Base-by-base conservation (phyloP, 1,284 basidiomycete species). In the Tetrapyrgos nigripes region DNA sequence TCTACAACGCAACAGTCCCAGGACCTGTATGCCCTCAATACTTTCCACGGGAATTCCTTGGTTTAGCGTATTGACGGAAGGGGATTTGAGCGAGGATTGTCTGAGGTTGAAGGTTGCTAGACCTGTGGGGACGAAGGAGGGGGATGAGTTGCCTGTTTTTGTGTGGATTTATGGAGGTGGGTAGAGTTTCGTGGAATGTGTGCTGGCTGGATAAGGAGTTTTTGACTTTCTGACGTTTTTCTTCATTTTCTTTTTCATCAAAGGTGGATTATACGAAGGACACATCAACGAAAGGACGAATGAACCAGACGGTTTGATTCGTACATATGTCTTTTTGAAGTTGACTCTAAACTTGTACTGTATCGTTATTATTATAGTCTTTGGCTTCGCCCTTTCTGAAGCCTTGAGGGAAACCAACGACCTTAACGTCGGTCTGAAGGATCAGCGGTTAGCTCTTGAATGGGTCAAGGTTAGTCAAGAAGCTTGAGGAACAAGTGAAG, bases 71-170 rank as follows among this genome's bases (percentile, higher is more conserved):
- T n/a, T 40, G 37, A 9, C 48, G 3, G 26, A 27, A 14, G 8
- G 26, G 23, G 19, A 29, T 21, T 28, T 46, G 53, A 54, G 53
- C 27, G 53, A 54, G 27, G 53, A 54, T 33, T 54, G 53, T 31
- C 35, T 54, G 53, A 54, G 28, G 26, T 47, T 54, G 43, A 54
- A 45, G 29, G 53, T 54, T 46, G 53, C 43, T 3, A 54, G 53
- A 31, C 43, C 53, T 10, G 43, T 2, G 11, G 53, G 43, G 14
- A 26, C 21, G 40, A 46, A 44, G 11, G 19, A 46, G 9, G 53
- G 43, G 24, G 53, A 44, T 19, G 47, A 46, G 26, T 47, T 54
- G 14, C 53, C 53, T 4, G 53, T 54, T 10, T 46, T 54, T 40
- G 53, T 54, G 17, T 46, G 37, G 27, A 54, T 54, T 3, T 54